Evolutionary conservation across 2,329 filamentous ascomycete species (phyloP), one percentile per base, ranked within the genome.

Genomic region (Setomelanomma holmii): DNA sequence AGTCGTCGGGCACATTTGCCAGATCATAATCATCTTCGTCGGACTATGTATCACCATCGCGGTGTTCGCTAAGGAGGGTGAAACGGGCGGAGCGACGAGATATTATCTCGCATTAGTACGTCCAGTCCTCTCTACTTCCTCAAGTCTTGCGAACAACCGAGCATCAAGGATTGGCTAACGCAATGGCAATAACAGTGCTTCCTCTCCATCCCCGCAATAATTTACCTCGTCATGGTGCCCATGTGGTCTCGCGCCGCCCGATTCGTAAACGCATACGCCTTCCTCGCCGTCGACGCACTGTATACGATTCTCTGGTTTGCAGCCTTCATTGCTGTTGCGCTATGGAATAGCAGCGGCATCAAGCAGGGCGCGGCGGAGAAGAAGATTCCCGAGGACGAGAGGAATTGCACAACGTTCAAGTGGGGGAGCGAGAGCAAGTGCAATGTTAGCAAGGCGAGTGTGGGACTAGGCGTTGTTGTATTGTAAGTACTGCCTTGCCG

Each of bases 231-330:
- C 40, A 84, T 84, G 68, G 82, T 85, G 4, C 84, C 85, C 4
- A 82, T 85, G 75, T 87, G 83, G 81, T 79, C 79, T 20, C 81
- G 84, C 56, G 81, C 84, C 21, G 78, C 78, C 58, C 78, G 80
- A 45, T 84, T 87, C 63, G 81, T 82, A 50, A 86, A 85, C 61
- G 80, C 82, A 33, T 86, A 86, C 64, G 84, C 82, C 45, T 85
- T 86, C 64, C 80, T 82, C 7, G 73, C 76, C 2, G 67, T 87
- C 50, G 85, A 87, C 61, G 69, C 77, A 12, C 62, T 86, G 20
- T 85, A 63, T 46, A 62, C 67, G 61, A 66, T 86, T 8, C 68
- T 87, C 34, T 87, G 84, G 84, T 83, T 86, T 63, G 77, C 78
- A 4, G 84, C 84, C 4, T 84, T 84, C 76, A 76, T 84, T 12